These are phyloP conservation scores for Rhododendron ferrugineum DNA, from an alignment of 148 eudicot genomes.

Conservation along the genomic window DNA sequence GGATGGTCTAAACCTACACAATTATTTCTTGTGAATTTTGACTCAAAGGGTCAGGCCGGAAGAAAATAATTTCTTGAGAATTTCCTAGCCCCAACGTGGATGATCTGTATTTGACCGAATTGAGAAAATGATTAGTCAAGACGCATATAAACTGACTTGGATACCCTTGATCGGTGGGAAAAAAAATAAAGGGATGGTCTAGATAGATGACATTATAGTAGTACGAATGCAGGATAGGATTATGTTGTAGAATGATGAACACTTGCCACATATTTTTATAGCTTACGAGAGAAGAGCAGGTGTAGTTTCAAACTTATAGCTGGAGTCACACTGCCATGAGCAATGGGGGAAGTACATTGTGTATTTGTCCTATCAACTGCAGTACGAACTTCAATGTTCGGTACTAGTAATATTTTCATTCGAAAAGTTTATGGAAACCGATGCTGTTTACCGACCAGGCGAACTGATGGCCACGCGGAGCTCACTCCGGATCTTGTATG, in stretches of 20 bases:
- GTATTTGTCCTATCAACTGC: neutral
- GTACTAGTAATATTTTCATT: neutral
- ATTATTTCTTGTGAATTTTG: too few species aligned
- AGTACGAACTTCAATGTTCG: neutral
- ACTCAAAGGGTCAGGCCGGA: too few species aligned
- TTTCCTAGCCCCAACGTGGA: too few species aligned
- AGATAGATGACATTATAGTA: neutral
- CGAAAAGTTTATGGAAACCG: too few species aligned
- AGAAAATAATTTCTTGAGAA: too few species aligned
- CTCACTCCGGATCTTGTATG: too few species aligned
- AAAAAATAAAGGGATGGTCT: neutral
- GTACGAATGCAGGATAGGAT: neutral
- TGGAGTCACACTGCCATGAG: neutral
- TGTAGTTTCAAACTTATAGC: neutral
- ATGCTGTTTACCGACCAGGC: too few species aligned
- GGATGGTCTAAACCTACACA: neutral
- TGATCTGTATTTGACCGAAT: too few species aligned
- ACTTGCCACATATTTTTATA: neutral
- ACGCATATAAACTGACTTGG: neutral
- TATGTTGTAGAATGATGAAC: neutral
- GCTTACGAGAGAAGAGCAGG: too few species aligned
- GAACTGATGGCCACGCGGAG: too few species aligned
- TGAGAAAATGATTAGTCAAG: too few species aligned
- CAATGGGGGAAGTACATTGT: neutral
- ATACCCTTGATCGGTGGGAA: too few species aligned